Evolutionary conservation across 768 basidiomycete genomes (phyloP).

Genomic region (Cubamyces sp.): DNA sequence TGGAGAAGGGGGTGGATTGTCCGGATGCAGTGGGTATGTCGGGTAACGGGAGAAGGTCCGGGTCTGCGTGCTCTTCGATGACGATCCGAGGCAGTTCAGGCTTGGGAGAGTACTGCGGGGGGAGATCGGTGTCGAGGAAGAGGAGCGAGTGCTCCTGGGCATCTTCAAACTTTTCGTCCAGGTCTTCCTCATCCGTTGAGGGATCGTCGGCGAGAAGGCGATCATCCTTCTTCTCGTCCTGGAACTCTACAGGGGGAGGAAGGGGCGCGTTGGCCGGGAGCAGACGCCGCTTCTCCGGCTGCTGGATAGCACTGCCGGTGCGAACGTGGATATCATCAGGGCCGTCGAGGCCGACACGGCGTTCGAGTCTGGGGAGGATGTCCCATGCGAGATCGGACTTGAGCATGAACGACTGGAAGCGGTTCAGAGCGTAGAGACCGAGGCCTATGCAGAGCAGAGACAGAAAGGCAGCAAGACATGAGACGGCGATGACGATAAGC

Average conservation of each 20-base stretch:
- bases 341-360: constrained; percentile 20
- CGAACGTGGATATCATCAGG: constrained; percentile 14
- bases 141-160: constrained; percentile 26
- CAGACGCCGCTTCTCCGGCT: constrained; percentile 26
- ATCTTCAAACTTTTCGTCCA: constrained; percentile 32
- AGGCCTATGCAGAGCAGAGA: constrained; percentile 30
- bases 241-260: constrained; percentile 1
- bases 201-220: neutral
- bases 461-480: constrained; percentile 28
- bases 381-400: constrained; percentile 29
- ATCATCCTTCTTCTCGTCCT: constrained; percentile 3
- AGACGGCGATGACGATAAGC: constrained; percentile 26
- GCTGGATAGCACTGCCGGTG: constrained; percentile 4
- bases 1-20: constrained; percentile 23
- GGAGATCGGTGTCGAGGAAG: constrained; percentile 17
- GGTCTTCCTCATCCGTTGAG: constrained; percentile 21
- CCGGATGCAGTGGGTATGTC: neutral
- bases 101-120: constrained; percentile 13
- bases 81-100: constrained; percentile 21
- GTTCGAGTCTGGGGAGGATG: constrained; percentile 28
- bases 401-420: constrained; percentile 18
- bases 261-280: constrained; percentile 13
- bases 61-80: constrained; percentile 41
- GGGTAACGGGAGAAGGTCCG: constrained; percentile 47
- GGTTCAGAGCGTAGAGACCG: constrained; percentile 28